Conservation (phyloP, 2,329 filamentous ascomycete species). For the Tolypocladium album region DNA sequence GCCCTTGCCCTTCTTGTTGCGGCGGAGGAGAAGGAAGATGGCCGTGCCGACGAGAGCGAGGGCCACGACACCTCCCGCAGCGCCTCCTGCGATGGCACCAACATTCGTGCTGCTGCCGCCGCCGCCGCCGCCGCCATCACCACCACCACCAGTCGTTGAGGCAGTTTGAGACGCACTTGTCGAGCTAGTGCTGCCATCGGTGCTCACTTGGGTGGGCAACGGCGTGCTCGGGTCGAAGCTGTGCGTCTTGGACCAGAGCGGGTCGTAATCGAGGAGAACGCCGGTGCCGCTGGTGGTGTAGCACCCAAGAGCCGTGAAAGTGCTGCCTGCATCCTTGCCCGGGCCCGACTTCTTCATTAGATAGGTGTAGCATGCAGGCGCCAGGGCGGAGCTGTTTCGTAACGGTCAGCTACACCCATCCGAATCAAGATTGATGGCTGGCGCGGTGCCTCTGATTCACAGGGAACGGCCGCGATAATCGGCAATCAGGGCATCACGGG, state of each 20-base stretch:
- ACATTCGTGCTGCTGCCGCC: conserved; percentile 18
- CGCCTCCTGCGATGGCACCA: conserved; percentile 35
- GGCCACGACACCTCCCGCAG: conserved; percentile 32
- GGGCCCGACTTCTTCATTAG: conserved; percentile 12
- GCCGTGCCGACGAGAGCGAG: conserved; percentile 28
- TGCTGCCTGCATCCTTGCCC: conserved; percentile 4
- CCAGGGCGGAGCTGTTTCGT: conserved; percentile 1
- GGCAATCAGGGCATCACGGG: neutral
- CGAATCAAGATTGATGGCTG: neutral
- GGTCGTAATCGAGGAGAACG: conserved; percentile 19
- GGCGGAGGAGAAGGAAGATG: conserved; percentile 29
- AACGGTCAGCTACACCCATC: neutral
- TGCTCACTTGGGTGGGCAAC: neutral
- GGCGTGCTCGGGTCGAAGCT: conserved; percentile 3
- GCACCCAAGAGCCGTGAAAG: conserved; percentile 17
- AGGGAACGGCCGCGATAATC: neutral
- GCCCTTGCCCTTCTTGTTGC: conserved; percentile 16
- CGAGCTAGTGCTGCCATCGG: neutral
- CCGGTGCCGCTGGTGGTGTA: conserved; percentile 11
- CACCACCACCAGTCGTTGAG: conserved; percentile 2
- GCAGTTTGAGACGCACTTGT: conserved; percentile 3
- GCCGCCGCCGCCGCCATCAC: conserved; percentile 14
- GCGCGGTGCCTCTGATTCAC: neutral
- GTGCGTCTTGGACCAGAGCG: conserved; percentile 11
- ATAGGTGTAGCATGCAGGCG: conserved; percentile 17